These are phyloP conservation scores for Glebionis coronaria DNA, from an alignment of 129 eudicot species.

Conservation along the genomic window DNA sequence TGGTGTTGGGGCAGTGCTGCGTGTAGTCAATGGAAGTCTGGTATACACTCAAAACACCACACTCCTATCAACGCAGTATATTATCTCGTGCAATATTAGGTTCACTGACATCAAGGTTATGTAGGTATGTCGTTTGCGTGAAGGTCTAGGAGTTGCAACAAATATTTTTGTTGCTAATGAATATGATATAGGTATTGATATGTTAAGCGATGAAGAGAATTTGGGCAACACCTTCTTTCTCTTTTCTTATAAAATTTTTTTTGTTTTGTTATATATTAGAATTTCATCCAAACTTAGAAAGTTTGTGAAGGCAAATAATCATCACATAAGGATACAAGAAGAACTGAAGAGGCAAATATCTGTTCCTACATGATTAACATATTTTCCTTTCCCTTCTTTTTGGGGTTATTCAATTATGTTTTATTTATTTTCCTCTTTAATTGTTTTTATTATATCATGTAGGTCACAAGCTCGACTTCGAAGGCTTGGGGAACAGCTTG, in stretches of 20 bases:
- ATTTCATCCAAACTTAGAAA: constrained; percentile 55
- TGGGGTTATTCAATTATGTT: neutral
- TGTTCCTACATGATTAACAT: constrained; percentile 7
- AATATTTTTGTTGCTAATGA: too few species aligned
- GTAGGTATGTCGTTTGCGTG: too few species aligned
- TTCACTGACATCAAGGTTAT: too few species aligned
- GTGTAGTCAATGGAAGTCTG: too few species aligned
- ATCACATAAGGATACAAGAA: constrained; percentile 64
- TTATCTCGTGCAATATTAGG: too few species aligned
- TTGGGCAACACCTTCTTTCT: neutral
- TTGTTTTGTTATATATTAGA: constrained; percentile 34
- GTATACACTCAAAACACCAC: too few species aligned
- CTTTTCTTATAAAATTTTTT: neutral
- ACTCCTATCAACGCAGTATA: too few species aligned
- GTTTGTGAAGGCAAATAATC: constrained; percentile 69
- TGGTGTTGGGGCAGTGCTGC: too few species aligned
- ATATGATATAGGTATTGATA: too few species aligned
- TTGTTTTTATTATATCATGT: neutral
- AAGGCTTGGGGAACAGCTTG: constrained; percentile 70
- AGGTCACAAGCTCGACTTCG: constrained; percentile 72
- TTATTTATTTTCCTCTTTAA: constrained; percentile 4
- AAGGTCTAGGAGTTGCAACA: too few species aligned
- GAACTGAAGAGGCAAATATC: constrained; percentile 72
- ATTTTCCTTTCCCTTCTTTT: neutral
- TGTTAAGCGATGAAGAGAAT: too few species aligned